phyloP scores from a whole-genome alignment of 2,329 filamentous ascomycete genomes.

The Nemania diffusa region DNA sequence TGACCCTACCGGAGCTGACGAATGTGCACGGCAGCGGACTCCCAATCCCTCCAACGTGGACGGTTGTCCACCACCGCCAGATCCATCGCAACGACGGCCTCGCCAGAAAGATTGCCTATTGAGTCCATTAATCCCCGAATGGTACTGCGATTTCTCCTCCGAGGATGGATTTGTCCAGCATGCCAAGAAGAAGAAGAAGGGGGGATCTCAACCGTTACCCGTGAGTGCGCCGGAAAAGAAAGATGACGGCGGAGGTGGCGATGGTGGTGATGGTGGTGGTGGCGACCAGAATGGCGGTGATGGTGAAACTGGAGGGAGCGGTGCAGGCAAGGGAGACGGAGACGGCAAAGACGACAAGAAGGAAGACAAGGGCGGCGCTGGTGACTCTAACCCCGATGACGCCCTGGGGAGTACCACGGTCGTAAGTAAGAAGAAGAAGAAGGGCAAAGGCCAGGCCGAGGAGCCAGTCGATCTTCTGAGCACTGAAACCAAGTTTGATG shows the following conservation, averaged over 20 bases:
- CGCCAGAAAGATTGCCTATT: constrained; percentile 52
- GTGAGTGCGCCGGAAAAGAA: constrained; percentile 49
- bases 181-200: constrained; percentile 64
- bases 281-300: constrained; percentile 51
- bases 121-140: constrained; percentile 56
- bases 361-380: constrained; percentile 47
- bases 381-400: constrained; percentile 46
- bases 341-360: constrained; percentile 44
- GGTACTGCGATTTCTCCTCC: constrained; percentile 67
- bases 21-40: constrained; percentile 44
- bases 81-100: constrained; percentile 43
- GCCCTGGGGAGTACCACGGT: constrained; percentile 60
- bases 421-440: constrained; percentile 63
- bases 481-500: constrained; percentile 55
- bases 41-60: constrained; percentile 43
- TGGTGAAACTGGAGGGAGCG: constrained; percentile 46
- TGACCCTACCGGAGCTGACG: constrained; percentile 41
- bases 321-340: constrained; percentile 49
- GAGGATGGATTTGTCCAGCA: constrained; percentile 65
- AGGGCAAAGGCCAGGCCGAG: constrained; percentile 58
- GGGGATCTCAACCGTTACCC: constrained; percentile 31
- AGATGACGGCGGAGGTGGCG: constrained; percentile 52
- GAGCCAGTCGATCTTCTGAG: constrained; percentile 48
- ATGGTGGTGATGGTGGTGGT: constrained; percentile 46
- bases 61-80: constrained; percentile 37